phyloP scores from a whole-genome alignment of 2,329 filamentous ascomycete species.

The Aspergillus costaricaensis region DNA sequence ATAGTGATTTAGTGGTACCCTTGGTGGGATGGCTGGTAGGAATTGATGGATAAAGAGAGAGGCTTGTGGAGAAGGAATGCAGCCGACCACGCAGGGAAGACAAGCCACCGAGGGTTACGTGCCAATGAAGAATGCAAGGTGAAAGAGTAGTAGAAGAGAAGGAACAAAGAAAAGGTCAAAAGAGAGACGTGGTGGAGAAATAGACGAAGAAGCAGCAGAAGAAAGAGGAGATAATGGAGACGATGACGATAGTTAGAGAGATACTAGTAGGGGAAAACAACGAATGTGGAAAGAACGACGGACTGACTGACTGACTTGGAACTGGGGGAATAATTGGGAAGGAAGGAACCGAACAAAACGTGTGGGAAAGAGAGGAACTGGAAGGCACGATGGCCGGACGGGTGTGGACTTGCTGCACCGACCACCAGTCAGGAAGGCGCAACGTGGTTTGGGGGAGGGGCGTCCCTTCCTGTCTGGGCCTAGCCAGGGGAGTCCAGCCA shows the following conservation, averaged over 20 bases:
- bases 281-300: no score
- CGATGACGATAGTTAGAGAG: no score
- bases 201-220: not conserved
- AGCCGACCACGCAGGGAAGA: not conserved
- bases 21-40: not conserved
- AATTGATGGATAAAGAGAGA: not conserved
- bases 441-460: conserved; percentile 14
- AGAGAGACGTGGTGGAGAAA: conserved; percentile 1
- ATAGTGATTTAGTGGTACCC: not conserved
- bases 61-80: conserved; percentile 7
- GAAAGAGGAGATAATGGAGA: not conserved
- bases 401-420: not conserved
- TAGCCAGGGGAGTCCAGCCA: conserved; percentile 20
- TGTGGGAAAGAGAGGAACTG: no score
- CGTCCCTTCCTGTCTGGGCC: not conserved
- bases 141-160: not conserved
- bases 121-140: not conserved
- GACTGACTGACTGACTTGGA: no score
- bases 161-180: conserved; percentile 6
- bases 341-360: no score
- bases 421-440: not conserved
- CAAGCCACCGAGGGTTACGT: not conserved
- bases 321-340: no score
- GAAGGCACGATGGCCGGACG: not conserved
- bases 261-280: no score